phyloP scores from a whole-genome alignment of 2,329 filamentous ascomycete species.

The Myotisia sp. region DNA sequence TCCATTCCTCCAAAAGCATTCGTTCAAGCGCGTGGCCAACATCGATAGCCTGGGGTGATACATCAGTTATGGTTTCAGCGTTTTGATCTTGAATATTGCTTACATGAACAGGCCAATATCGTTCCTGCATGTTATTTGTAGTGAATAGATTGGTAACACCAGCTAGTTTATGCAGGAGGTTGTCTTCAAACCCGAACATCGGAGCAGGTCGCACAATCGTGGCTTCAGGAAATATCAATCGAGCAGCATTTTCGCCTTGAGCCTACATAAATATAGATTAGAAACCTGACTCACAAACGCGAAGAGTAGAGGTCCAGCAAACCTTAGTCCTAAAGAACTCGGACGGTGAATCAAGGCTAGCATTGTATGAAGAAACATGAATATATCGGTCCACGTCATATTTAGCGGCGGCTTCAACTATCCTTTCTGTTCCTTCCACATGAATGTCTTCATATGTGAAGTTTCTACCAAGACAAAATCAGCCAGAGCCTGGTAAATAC shows the following conservation, averaged over 20 bases:
- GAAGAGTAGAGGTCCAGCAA: too few relatives aligned
- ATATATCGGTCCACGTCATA: conserved; percentile 96
- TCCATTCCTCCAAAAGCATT: conserved; percentile 83
- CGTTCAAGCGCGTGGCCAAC: conserved; percentile 76
- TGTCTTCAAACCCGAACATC: conserved; percentile 90
- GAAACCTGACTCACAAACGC: too few relatives aligned
- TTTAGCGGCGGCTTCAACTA: conserved; percentile 86
- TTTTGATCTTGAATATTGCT: conserved; percentile 14
- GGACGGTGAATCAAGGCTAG: conserved; percentile 60
- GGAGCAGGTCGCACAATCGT: conserved; percentile 91
- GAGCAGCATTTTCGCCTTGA: conserved; percentile 65
- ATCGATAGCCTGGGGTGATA: conserved; percentile 60
- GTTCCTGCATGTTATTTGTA: conserved; percentile 84
- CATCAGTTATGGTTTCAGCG: not conserved
- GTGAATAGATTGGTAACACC: conserved; percentile 69
- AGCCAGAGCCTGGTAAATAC: conserved; percentile 20
- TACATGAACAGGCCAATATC: conserved; percentile 83
- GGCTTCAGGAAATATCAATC: conserved; percentile 86
- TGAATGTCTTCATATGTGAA: conserved; percentile 88
- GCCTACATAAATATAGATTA: conserved; percentile 41
- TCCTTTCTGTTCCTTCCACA: conserved; percentile 80
- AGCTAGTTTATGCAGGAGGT: conserved; percentile 73
- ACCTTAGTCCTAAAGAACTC: conserved; percentile 90
- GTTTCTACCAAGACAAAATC: conserved; percentile 46
- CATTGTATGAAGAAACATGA: conserved; percentile 92